Percentiles rank a stretch among this genome's conserved stretches.
These are phyloP conservation scores for Penicillium malachiteum DNA, from an alignment of 495 filamentous ascomycete species.

Conservation along the genomic window DNA sequence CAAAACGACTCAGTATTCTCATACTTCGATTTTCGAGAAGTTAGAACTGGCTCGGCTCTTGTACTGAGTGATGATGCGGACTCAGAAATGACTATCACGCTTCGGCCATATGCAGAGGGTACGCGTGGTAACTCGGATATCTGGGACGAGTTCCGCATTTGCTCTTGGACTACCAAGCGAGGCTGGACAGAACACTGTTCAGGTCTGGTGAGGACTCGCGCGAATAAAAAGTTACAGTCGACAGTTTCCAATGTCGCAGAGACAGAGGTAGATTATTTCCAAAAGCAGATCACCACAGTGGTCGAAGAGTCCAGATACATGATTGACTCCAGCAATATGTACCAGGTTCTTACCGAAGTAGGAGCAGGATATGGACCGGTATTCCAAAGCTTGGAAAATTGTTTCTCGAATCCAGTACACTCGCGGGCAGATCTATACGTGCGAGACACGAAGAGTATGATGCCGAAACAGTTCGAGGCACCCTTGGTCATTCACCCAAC, in stretches of 20 bases:
- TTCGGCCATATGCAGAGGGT: slow-evolving; percentile 39
- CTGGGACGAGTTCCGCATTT: slow-evolving; percentile 41
- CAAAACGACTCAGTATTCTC: slow-evolving; percentile 15
- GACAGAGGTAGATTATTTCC: slow-evolving; percentile 13
- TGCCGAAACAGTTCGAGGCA: slow-evolving; percentile 30
- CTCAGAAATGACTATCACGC: slow-evolving; percentile 39
- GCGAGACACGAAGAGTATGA: slow-evolving; percentile 22
- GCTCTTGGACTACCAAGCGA: slow-evolving; percentile 29
- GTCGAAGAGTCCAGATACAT: slow-evolving; percentile 14
- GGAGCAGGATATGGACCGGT: slow-evolving; percentile 22
- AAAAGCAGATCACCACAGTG: slow-evolving; percentile 11
- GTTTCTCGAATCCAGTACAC: slow-evolving; percentile 16
- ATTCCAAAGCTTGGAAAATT: slow-evolving; percentile 27
- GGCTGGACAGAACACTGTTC: slow-evolving; percentile 39
- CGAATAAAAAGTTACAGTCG: slow-evolving; percentile 16
- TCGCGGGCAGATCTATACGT: slow-evolving; percentile 24
- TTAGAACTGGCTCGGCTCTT: slow-evolving; percentile 41
- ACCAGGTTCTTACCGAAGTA: slow-evolving; percentile 23
- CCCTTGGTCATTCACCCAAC: slow-evolving; percentile 26
- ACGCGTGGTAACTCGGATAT: slow-evolving; percentile 35
- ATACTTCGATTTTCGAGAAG: slow-evolving; percentile 36
- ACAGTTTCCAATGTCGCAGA: slow-evolving; percentile 15
- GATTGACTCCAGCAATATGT: slow-evolving; percentile 21
- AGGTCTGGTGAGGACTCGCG: slow-evolving; percentile 21
- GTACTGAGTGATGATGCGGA: slow-evolving; percentile 41